A percentile compares a stretch with the other conserved stretches of the same genome.
phyloP scores from a whole-genome alignment of 345 rosid species.

The Arabidopsis suecica region DNA sequence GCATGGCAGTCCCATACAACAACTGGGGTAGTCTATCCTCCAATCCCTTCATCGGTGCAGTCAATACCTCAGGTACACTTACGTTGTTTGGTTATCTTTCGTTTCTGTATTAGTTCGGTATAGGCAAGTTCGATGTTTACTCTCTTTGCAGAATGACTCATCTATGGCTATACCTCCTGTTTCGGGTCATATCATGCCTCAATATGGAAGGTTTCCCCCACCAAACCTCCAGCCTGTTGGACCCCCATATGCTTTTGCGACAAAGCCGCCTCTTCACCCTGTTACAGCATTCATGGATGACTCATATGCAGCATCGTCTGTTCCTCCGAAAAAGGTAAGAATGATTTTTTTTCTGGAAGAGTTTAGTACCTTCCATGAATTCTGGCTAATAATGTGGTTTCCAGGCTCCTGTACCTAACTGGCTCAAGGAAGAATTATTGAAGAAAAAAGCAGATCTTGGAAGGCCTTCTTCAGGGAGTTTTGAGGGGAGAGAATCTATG shows the following conservation, averaged over 20 bases:
- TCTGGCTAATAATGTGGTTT: constrained; percentile 41
- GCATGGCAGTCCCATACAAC: constrained; percentile 67
- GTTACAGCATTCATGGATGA: constrained; percentile 69
- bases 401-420: constrained; percentile 92
- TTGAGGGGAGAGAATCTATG: constrained; percentile 60
- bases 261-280: constrained; percentile 67
- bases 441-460: constrained; percentile 77
- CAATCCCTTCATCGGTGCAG: constrained; percentile 58
- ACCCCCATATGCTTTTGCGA: constrained; percentile 57
- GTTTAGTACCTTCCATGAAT: constrained; percentile 22
- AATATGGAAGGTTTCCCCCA: constrained; percentile 77
- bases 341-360: not conserved
- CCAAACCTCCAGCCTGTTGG: constrained; percentile 66
- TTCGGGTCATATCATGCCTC: constrained; percentile 64
- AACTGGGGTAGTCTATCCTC: constrained; percentile 61
- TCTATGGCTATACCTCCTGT: constrained; percentile 57
- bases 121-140: constrained; percentile 33
- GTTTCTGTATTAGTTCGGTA: constrained; percentile 4
- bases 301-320: constrained; percentile 67
- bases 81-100: constrained; percentile 10
- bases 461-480: constrained; percentile 65
- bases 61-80: constrained; percentile 66
- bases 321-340: constrained; percentile 78
- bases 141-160: constrained; percentile 67
- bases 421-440: constrained; percentile 95